Conservation (phyloP, 2,329 filamentous ascomycete genomes). For the Aspergillus proliferans region DNA sequence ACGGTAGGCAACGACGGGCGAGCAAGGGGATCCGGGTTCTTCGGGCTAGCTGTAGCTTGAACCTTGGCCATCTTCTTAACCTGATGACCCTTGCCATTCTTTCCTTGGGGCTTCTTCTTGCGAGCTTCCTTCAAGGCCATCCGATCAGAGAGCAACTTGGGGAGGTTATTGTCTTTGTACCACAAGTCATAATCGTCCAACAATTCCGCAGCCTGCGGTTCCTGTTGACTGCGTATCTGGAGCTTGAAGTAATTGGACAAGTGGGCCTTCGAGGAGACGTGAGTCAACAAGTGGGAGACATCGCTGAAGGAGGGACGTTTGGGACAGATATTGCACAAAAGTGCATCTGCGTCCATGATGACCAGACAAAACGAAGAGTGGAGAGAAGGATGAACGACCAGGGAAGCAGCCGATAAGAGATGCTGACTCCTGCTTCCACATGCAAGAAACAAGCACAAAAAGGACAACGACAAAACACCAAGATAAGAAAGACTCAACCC, state of each 20-base stretch:
- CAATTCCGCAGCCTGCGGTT: conserved; percentile 56
- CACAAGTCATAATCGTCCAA: conserved; percentile 69
- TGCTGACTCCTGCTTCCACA: conserved; percentile 13
- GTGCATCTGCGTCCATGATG: conserved; percentile 51
- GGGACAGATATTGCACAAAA: conserved; percentile 78
- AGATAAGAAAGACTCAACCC: conserved; percentile 16
- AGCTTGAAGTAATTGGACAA: conserved; percentile 76
- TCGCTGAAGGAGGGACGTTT: conserved; percentile 79
- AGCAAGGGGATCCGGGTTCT: background rate
- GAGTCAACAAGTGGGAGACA: conserved; percentile 83
- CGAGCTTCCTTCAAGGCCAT: conserved; percentile 70
- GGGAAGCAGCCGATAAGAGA: conserved; percentile 23
- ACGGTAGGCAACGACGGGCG: conserved; percentile 12
- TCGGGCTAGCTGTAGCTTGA: background rate
- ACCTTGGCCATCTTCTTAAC: background rate
- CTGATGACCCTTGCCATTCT: background rate
- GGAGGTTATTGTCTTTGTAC: conserved; percentile 67
- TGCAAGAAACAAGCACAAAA: conserved; percentile 16
- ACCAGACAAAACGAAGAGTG: conserved; percentile 13
- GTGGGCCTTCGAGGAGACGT: conserved; percentile 89
- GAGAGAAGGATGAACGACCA: conserved; percentile 7
- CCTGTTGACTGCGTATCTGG: conserved; percentile 63
- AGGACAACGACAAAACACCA: conserved; percentile 13
- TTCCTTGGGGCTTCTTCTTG: conserved; percentile 36
- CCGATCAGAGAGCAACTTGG: conserved; percentile 68